phyloP scores from a whole-genome alignment of 2,329 filamentous ascomycete species.

The Tolypocladium nubicola region DNA sequence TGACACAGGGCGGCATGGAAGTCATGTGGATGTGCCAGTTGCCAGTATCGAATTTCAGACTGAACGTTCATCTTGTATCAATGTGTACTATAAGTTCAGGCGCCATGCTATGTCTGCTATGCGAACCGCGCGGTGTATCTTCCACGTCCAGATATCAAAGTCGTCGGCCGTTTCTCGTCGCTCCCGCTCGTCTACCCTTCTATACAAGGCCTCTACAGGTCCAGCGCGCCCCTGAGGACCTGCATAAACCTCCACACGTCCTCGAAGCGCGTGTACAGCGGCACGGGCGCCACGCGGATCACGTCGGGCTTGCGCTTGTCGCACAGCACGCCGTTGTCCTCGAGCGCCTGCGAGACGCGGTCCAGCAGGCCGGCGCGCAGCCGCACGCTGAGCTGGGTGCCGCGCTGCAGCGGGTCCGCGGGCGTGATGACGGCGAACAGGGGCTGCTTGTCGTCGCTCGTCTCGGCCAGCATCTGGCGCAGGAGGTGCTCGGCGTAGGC shows the following conservation, averaged over 20 bases:
- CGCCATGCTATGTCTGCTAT: background rate
- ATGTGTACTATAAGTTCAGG: background rate
- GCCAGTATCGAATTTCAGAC: background rate
- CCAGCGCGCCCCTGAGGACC: slow-evolving; percentile 23
- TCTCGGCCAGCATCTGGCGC: slow-evolving; percentile 26
- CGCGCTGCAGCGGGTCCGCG: slow-evolving; percentile 53
- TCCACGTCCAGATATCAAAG: background rate
- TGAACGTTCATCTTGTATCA: background rate
- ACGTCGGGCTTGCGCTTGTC: slow-evolving; percentile 83
- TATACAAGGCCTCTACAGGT: slow-evolving; percentile 4
- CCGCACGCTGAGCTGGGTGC: slow-evolving; percentile 69
- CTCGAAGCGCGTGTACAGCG: slow-evolving; percentile 70
- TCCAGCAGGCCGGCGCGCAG: slow-evolving; percentile 61
- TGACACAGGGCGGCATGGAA: too few relatives aligned
- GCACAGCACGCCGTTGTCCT: slow-evolving; percentile 60
- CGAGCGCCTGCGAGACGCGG: slow-evolving; percentile 50
- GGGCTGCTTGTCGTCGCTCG: slow-evolving; percentile 13
- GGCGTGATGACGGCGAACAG: slow-evolving; percentile 61
- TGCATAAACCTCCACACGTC: slow-evolving; percentile 51
- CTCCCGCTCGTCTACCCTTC: background rate
- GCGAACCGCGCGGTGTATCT: background rate
- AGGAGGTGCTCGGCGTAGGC: slow-evolving; percentile 66
- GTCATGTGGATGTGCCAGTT: too few relatives aligned
- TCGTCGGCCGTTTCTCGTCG: background rate
- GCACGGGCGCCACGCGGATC: slow-evolving; percentile 71